Base-by-base conservation (phyloP, 1,139 yeast genomes). In the Yamadazyma conglobata region DNA sequence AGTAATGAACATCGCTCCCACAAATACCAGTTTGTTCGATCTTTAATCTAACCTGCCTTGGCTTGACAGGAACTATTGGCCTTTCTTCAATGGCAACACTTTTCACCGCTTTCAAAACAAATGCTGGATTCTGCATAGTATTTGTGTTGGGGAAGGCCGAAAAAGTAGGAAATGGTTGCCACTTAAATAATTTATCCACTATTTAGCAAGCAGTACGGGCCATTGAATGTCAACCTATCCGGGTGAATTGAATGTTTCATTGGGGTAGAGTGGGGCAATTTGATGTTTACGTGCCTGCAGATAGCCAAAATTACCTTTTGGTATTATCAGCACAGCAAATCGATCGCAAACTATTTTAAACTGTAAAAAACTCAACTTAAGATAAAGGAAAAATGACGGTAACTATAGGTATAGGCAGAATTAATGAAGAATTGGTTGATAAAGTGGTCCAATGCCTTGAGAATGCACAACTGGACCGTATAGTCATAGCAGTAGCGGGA, bases 1-100 rank as follows among this genome's bases (percentile, higher is more conserved):
- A 85, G 65, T 81, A 87, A 51, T 86, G 95, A 40, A 85, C 82
- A 54, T 85, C 95, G 4, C 88, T 79, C 4, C 95, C 95, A 56
- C 96, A 87, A 40, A 87, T 79, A 30, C 96, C 96, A 0, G 95
- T 87, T 15, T 36, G 39, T 26, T 42, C 37, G 21, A 42, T 32
- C 12, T 41, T 32, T 5, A 44, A 33, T 24, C 40, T 37, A 12
- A 44, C 43, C 22, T 41, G 33, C 14, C 33, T 39, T 7, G 47
- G 42, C 10, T 29, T 22, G 24, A 42, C 35, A 5, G 37, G 37
- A 44, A 72, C 65, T 22, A 75, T 57, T 5, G 83, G 81, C 39
- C 80, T 68, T 34, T 78, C 70, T 55, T 79, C 88, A 39, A 73
- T 65, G 23, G 58, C 59, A 42, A 81, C 79, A 37, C 72, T 71